Percentiles rank a stretch among this genome's conserved stretches.
These are phyloP conservation scores for Plasmodium ovale DNA, from an alignment of 169 alveolate genomes.

Conservation along the genomic window DNA sequence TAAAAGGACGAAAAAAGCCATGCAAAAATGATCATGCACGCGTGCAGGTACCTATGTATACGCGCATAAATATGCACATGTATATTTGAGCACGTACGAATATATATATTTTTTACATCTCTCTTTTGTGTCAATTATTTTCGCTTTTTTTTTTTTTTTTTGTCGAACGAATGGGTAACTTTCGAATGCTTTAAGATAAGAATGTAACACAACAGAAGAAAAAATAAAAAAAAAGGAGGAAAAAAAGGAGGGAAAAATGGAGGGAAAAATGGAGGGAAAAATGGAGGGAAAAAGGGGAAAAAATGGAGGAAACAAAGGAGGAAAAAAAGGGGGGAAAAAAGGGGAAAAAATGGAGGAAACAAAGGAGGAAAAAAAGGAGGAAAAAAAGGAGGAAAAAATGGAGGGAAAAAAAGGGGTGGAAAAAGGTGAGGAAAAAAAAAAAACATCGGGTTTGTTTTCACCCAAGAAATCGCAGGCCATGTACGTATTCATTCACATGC, in stretches of 20 bases:
- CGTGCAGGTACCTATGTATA: neutral
- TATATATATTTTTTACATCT: neutral
- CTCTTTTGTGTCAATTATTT: no score
- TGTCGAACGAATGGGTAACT: no score
- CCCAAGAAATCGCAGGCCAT: no score
- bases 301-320: neutral
- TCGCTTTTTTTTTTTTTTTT: no score
- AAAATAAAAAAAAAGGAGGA: neutral
- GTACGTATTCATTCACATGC: no score
- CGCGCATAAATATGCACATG: neutral
- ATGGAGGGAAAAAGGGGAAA: neutral
- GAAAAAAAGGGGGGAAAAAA: neutral
- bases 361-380: no score
- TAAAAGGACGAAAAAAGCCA: neutral
- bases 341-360: neutral
- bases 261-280: neutral
- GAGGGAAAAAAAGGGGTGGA: no score
- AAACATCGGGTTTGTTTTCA: no score
- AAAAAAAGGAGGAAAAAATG: no score
- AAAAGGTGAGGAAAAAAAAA: no score
- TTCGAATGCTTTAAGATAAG: no score
- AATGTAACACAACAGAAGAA: no score
- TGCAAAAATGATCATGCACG: neutral
- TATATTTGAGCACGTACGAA: neutral
- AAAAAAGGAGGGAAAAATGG: neutral